Conservation (phyloP, 2,329 filamentous ascomycete species). For the Penicillium sp. region DNA sequence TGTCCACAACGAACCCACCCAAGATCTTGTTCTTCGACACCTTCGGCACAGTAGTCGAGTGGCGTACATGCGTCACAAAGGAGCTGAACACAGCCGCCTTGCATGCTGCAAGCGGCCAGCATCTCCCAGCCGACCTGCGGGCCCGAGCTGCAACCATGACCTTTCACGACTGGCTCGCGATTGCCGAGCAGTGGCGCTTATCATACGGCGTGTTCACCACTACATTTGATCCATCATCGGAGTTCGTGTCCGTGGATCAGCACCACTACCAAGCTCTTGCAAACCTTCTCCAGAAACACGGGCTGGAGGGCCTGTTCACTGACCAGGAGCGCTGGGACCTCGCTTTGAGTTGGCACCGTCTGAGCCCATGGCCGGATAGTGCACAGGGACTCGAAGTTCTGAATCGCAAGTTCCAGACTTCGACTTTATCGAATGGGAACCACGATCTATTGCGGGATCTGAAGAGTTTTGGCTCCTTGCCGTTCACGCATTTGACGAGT, state of each 20-base stretch:
- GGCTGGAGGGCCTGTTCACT: slow-evolving; percentile 61
- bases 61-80: slow-evolving; percentile 66
- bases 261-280: slow-evolving; percentile 67
- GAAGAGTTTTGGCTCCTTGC: slow-evolving; percentile 57
- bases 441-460: slow-evolving; percentile 66
- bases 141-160: slow-evolving; percentile 54
- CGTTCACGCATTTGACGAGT: slow-evolving; percentile 64
- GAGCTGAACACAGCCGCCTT: slow-evolving; percentile 57
- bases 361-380: slow-evolving; percentile 69
- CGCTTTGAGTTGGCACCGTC: slow-evolving; percentile 69
- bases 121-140: slow-evolving; percentile 51
- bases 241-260: slow-evolving; percentile 71
- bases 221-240: slow-evolving; percentile 36
- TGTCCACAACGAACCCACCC: slow-evolving; percentile 25
- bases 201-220: slow-evolving; percentile 65
- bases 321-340: slow-evolving; percentile 62
- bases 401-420: slow-evolving; percentile 58
- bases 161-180: slow-evolving; percentile 59
- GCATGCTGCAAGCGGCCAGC: slow-evolving; percentile 43
- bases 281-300: slow-evolving; percentile 58
- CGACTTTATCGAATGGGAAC: slow-evolving; percentile 77
- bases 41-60: slow-evolving; percentile 70
- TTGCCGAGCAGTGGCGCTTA: slow-evolving; percentile 71
- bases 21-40: slow-evolving; percentile 37
- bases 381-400: slow-evolving; percentile 58